phyloP scores from a whole-genome alignment of 441 rosid species.

The Kokia cookei region DNA sequence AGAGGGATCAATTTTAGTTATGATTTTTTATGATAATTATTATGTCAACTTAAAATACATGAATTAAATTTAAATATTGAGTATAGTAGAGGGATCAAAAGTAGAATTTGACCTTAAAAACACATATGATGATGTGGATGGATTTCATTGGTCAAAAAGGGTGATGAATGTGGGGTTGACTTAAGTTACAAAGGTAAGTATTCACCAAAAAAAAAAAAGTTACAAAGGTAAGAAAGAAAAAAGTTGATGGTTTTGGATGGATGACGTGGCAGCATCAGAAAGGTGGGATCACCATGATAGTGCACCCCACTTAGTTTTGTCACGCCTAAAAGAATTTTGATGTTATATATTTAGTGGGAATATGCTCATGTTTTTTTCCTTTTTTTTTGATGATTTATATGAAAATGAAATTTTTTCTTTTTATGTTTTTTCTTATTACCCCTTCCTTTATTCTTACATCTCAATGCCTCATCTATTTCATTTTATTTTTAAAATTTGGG shows the following conservation, averaged over 20 bases:
- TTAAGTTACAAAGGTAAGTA: conserved; percentile 16
- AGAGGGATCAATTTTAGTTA: no score
- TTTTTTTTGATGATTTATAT: conserved; percentile 14
- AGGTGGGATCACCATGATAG: conserved; percentile 46
- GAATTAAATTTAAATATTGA: no score
- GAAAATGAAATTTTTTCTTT: conserved; percentile 3
- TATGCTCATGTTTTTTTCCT: conserved; percentile 9
- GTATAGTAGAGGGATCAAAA: background rate
- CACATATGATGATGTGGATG: conserved; percentile 30
- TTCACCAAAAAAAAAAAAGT: background rate
- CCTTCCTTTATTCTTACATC: background rate
- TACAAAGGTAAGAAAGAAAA: conserved; percentile 15
- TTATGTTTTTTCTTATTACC: background rate
- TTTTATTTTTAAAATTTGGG: no score
- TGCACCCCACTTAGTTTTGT: conserved; percentile 81
- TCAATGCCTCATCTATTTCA: no score
- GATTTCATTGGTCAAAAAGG: conserved; percentile 18
- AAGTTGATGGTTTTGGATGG: background rate
- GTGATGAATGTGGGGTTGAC: conserved; percentile 21
- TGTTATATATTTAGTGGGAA: conserved; percentile 33
- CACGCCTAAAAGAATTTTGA: conserved; percentile 72
- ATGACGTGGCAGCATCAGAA: background rate
- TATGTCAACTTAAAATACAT: background rate
- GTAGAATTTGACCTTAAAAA: background rate
- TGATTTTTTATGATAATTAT: no score